Conservation (phyloP, 306 rosid genomes). For the Acacia acuminata region DNA sequence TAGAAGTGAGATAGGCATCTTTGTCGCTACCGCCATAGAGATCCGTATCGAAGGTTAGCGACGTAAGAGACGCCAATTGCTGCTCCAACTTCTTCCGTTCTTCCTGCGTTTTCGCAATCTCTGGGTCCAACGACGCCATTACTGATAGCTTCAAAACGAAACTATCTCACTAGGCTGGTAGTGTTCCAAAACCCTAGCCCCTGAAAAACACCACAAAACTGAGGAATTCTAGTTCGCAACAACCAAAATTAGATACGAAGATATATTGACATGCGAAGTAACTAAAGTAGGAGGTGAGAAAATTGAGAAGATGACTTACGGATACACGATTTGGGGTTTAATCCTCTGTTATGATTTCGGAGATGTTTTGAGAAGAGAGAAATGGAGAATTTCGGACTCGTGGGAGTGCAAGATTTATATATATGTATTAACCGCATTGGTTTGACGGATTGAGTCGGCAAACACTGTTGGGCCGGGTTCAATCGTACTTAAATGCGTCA, state of each 20-base stretch:
- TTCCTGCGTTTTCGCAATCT: slow-evolving; percentile 87
- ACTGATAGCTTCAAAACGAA: neutral
- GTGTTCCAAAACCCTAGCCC: slow-evolving; percentile 13
- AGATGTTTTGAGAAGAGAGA: neutral
- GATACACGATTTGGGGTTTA: neutral
- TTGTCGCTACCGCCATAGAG: slow-evolving; percentile 58
- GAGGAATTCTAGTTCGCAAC: too few species aligned
- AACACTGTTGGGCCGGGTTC: neutral
- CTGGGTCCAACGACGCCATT: slow-evolving; percentile 53
- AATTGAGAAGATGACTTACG: neutral
- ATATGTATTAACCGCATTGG: neutral
- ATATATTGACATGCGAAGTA: neutral
- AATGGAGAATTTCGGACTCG: accelerated
- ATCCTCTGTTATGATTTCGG: neutral
- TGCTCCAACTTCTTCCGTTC: slow-evolving; percentile 70
- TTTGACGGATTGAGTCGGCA: neutral
- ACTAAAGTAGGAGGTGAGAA: neutral
- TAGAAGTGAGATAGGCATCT: slow-evolving; percentile 55
- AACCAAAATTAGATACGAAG: neutral
- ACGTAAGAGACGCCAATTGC: slow-evolving; percentile 59
- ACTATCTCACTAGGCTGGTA: neutral
- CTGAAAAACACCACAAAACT: neutral
- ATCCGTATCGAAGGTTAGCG: slow-evolving; percentile 61
- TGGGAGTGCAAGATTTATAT: neutral
- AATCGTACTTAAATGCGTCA: neutral